phyloP scores from a whole-genome alignment of 2,329 filamentous ascomycete species.

The Dactylellina haptotyla region DNA sequence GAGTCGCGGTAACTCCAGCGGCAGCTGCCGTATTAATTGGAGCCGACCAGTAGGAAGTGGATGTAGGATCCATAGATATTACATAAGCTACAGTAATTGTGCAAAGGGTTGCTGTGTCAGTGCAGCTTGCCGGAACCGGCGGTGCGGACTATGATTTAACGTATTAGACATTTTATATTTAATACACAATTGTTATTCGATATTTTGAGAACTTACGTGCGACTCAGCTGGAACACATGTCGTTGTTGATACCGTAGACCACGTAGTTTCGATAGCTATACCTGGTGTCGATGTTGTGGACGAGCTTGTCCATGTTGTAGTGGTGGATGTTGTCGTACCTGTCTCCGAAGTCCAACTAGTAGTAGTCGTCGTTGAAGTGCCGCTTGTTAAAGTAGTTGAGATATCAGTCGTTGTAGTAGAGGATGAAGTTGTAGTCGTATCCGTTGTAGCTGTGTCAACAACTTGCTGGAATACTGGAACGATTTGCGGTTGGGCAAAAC shows the following conservation, averaged over 20 bases:
- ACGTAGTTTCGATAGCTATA: slow-evolving; percentile 33
- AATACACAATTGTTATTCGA: not conserved
- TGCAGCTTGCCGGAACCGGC: slow-evolving; percentile 17
- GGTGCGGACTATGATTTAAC: slow-evolving; percentile 16
- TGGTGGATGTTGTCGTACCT: slow-evolving; percentile 35
- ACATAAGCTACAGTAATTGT: slow-evolving; percentile 46
- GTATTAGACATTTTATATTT: not conserved
- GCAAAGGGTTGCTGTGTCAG: slow-evolving; percentile 38
- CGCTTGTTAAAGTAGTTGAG: slow-evolving; percentile 37
- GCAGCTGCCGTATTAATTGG: slow-evolving; percentile 19
- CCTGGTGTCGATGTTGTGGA: slow-evolving; percentile 1
- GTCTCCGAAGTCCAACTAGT: slow-evolving; percentile 41
- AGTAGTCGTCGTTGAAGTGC: slow-evolving; percentile 38
- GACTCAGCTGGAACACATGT: slow-evolving; percentile 42
- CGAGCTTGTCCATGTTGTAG: slow-evolving; percentile 20
- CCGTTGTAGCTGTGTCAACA: slow-evolving; percentile 37
- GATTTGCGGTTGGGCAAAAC: slow-evolving; percentile 42
- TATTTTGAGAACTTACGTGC: slow-evolving; percentile 20
- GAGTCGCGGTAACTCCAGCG: slow-evolving; percentile 31
- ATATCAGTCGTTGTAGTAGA: slow-evolving; percentile 26
- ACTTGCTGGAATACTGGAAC: slow-evolving; percentile 43
- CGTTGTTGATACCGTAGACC: slow-evolving; percentile 32
- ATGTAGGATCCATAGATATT: slow-evolving; percentile 39
- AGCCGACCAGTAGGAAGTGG: slow-evolving; percentile 40
- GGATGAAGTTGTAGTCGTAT: slow-evolving; percentile 39